Evolutionary conservation across 192 early-diverging fungal species (phyloP).

Genomic region (Gonapodya prolifera): DNA sequence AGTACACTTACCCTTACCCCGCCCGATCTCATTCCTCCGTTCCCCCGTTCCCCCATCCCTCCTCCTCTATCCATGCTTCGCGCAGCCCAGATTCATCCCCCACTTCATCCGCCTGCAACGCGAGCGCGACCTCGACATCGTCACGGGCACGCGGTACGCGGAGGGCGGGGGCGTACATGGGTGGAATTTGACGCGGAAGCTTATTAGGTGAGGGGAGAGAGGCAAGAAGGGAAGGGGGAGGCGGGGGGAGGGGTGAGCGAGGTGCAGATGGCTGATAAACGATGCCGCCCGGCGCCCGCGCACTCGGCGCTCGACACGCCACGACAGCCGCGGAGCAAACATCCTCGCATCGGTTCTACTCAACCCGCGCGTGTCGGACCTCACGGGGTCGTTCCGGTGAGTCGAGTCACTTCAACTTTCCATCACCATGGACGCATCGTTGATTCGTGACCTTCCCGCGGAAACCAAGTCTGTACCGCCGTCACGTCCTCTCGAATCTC

Average conservation of each 20-base stretch:
- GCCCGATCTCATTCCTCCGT: too few species aligned
- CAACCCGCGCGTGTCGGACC: constrained; percentile 79
- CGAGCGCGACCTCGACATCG: constrained; percentile 74
- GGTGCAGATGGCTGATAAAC: too few species aligned
- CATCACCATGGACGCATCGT: too few species aligned
- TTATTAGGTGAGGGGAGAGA: constrained; percentile 53
- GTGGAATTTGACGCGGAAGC: constrained; percentile 91
- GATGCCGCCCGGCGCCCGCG: too few species aligned
- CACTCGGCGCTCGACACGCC: too few species aligned
- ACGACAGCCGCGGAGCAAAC: constrained; percentile 81
- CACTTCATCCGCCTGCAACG: constrained; percentile 83
- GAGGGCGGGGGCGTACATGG: constrained; percentile 89
- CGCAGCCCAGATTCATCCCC: constrained; percentile 94
- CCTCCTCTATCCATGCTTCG: too few species aligned
- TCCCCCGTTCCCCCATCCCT: too few species aligned
- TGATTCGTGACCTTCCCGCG: too few species aligned
- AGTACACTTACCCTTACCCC: too few species aligned
- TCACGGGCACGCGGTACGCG: constrained; percentile 86
- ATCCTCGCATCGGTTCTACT: constrained; percentile 78
- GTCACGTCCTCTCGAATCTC: constrained; percentile 68
- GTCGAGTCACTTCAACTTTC: too few species aligned
- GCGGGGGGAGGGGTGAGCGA: too few species aligned
- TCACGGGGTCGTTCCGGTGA: constrained; percentile 94
- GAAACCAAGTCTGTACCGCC: constrained; percentile 93
- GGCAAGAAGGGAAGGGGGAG: too few species aligned